These are phyloP conservation scores for Lactarius hengduanensis DNA, from an alignment of 768 basidiomycete genomes.

Conservation along the genomic window DNA sequence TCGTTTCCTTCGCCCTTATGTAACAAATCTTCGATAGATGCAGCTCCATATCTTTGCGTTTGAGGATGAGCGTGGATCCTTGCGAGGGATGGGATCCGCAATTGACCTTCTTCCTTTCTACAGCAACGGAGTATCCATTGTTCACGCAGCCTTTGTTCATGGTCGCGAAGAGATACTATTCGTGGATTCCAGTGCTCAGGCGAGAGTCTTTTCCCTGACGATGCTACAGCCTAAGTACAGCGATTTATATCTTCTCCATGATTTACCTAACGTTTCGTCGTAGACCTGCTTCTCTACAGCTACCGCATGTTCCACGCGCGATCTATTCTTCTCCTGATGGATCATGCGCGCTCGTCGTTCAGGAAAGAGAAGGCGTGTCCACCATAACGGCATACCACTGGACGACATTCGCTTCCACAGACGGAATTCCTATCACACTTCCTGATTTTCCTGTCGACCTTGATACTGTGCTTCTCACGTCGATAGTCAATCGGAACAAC, in stretches of 20 bases:
- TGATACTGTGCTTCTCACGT: constrained; percentile 41
- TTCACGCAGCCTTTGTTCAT: constrained; percentile 44
- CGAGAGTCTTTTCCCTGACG: constrained; percentile 52
- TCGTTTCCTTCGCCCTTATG: too few relatives aligned
- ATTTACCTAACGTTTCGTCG: not conserved
- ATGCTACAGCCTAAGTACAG: constrained; percentile 52
- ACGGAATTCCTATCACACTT: constrained; percentile 43
- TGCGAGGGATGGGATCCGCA: constrained; percentile 44
- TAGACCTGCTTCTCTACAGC: constrained; percentile 47
- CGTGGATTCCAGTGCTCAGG: constrained; percentile 45
- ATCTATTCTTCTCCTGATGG: constrained; percentile 54
- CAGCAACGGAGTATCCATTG: constrained; percentile 32
- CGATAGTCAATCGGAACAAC: constrained; percentile 43
- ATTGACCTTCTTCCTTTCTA: constrained; percentile 49
- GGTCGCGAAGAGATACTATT: constrained; percentile 55
- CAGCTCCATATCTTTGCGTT: constrained; percentile 47
- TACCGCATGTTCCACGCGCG: constrained; percentile 37
- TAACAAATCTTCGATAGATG: constrained; percentile 27
- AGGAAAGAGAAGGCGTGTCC: constrained; percentile 18
- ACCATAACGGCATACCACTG: constrained; percentile 50
- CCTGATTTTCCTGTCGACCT: constrained; percentile 29
- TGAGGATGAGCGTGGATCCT: constrained; percentile 43
- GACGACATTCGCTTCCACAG: constrained; percentile 52
- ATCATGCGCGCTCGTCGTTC: constrained; percentile 46
- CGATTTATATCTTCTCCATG: too few relatives aligned